A percentile compares a stretch with the other conserved stretches of the same genome.
Evolutionary conservation across 2,329 filamentous ascomycete species (phyloP).

Genomic region (Sporothrix phasma): DNA sequence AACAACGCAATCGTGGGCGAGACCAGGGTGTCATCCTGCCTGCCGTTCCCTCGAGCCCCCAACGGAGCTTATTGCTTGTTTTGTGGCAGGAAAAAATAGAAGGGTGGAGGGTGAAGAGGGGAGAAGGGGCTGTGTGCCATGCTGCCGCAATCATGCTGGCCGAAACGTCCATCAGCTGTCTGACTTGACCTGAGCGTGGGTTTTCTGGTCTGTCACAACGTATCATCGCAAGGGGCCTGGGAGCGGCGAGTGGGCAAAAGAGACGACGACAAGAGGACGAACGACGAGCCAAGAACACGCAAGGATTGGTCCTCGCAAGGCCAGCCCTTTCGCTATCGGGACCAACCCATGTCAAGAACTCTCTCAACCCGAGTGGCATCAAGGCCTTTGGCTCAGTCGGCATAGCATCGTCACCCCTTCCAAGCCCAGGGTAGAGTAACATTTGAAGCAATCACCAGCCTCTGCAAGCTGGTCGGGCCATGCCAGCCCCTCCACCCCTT

Average conservation of each 20-base stretch:
- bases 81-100: conserved; percentile 26
- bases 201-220: conserved; percentile 4
- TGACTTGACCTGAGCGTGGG: background rate
- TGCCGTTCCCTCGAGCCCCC: conserved; percentile 8
- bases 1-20: background rate
- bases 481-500: background rate
- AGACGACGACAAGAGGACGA: background rate
- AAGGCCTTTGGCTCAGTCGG: conserved; percentile 5
- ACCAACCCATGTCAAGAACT: conserved; percentile 13
- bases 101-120: conserved; percentile 18
- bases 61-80: conserved; percentile 38
- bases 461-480: background rate
- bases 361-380: conserved; percentile 11
- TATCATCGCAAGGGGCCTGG: conserved; percentile 11
- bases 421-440: conserved; percentile 1
- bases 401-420: background rate
- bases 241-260: background rate
- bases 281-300: background rate
- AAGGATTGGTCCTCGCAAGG: conserved; percentile 10
- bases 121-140: conserved; percentile 22
- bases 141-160: conserved; percentile 31
- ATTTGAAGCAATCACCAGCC: conserved; percentile 1
- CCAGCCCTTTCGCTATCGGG: conserved; percentile 16
- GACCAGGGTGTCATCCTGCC: background rate
- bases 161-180: conserved; percentile 27